Base-by-base conservation (phyloP, 2,329 filamentous ascomycete species). In the Exophiala sp. region DNA sequence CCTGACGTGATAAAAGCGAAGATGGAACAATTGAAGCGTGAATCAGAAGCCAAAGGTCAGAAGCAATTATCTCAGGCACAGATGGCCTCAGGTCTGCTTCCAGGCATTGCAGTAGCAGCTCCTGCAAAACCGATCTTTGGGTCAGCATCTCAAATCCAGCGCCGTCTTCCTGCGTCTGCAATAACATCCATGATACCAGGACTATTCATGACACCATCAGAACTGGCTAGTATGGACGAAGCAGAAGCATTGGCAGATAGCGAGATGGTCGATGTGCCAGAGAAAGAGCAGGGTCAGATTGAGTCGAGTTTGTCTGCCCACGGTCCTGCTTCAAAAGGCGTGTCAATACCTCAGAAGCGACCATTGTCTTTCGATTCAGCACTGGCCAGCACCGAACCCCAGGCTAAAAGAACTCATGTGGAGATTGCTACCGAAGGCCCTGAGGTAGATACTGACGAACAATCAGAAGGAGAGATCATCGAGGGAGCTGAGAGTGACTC, bases 1-100 rank as follows among this genome's bases (percentile, higher is more conserved):
- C 95, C 88, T 56, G 88, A 89, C 54, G 72, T 91, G 32, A 78
- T 91, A 43, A 84, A 89, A 60, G 82, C 89, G 66, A 90, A 89
- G 62, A 85, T 95, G 65, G 88, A 90, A 55, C 86, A 86, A 18
- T 72, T 94, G 18, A 83, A 84, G 62, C 85, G 82, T 52, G 71
- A 69, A 59, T 69, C 70, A 48, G 62, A 76, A 11, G 68, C 72
- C 8, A 43, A 43, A n/a, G 29, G 3, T 32, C 24, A 29, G 3
- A 29, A 29, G 24, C 24, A 29, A 29, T 29, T 29, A 8, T 29
- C 24, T 29, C 24, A 29, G 24, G 4, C 24, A 3, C 24, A 29
- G 24, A 29, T 29, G 24, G 24, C 24, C 24, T 29, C 24, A 29
- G 24, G 24, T 8, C 24, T 29, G 24, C 5, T 29, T 29, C 24